Percentiles rank a stretch among this genome's conserved stretches.
phyloP scores from a whole-genome alignment of 306 rosid species.

The Castanea crenata region DNA sequence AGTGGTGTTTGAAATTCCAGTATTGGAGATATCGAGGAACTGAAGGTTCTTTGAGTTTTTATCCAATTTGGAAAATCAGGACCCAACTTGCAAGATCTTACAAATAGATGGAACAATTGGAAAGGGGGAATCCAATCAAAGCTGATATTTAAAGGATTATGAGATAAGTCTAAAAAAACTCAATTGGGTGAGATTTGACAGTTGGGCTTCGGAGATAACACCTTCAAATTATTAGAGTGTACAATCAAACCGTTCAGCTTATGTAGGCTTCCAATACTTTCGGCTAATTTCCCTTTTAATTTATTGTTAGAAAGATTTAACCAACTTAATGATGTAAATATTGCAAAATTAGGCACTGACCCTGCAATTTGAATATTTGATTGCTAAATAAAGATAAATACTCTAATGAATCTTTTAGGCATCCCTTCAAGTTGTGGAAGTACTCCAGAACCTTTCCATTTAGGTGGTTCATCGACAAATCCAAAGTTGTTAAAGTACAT shows the following conservation, averaged over 20 bases:
- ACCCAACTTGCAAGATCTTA: conserved; percentile 19
- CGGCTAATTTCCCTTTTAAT: too few species aligned
- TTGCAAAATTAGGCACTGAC: too few species aligned
- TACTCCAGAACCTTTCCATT: background rate
- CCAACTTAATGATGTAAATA: too few species aligned
- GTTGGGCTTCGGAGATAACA: too few species aligned
- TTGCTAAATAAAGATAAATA: too few species aligned
- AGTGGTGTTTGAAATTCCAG: conserved; percentile 6
- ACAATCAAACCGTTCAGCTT: too few species aligned
- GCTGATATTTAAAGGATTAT: conserved; percentile 6
- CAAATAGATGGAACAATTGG: background rate
- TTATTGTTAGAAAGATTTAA: too few species aligned
- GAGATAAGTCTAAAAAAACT: background rate
- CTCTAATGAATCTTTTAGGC: background rate
- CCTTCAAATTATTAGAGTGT: too few species aligned
- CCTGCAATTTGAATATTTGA: too few species aligned
- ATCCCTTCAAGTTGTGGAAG: background rate
- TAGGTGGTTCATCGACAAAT: background rate
- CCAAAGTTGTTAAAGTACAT: background rate
- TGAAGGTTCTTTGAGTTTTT: conserved; percentile 14
- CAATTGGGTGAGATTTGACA: conserved; percentile 7
- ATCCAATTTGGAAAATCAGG: conserved; percentile 32
- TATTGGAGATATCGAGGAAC: background rate
- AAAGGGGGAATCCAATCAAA: conserved; percentile 11
- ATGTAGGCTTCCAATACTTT: too few species aligned